These are phyloP conservation scores for Zymoseptoria pseudotritici DNA, from an alignment of 2,329 filamentous ascomycete species.

Conservation along the genomic window DNA sequence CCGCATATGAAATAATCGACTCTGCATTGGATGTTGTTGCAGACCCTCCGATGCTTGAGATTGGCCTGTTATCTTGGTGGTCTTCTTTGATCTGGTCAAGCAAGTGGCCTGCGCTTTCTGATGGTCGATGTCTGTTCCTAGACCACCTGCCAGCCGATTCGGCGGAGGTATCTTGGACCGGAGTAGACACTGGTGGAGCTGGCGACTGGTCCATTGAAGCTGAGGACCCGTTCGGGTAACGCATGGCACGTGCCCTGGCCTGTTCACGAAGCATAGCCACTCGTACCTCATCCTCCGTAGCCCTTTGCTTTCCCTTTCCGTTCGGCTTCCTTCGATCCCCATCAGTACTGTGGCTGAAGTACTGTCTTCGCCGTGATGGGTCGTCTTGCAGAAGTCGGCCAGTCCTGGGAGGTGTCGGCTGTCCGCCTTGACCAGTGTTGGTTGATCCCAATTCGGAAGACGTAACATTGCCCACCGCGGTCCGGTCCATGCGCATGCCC, in stretches of 20 bases:
- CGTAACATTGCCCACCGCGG: background rate
- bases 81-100: background rate
- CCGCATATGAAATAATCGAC: background rate
- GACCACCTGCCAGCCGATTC: background rate
- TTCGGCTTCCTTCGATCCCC: background rate
- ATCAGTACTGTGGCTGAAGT: background rate
- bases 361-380: background rate
- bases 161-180: background rate
- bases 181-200: background rate
- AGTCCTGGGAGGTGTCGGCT: background rate
- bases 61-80: background rate
- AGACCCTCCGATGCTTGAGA: background rate
- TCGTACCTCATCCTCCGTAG: background rate
- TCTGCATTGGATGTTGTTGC: background rate
- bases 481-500: background rate
- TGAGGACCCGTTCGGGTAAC: background rate
- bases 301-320: background rate
- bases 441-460: background rate
- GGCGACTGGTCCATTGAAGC: background rate
- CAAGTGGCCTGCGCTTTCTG: background rate
- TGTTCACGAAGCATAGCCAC: background rate
- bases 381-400: background rate
- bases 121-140: background rate
- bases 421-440: background rate
- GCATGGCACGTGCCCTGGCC: background rate